These are phyloP conservation scores for Saprolegnia diclina DNA, from an alignment of 352 stramenopile species.

Conservation along the genomic window DNA sequence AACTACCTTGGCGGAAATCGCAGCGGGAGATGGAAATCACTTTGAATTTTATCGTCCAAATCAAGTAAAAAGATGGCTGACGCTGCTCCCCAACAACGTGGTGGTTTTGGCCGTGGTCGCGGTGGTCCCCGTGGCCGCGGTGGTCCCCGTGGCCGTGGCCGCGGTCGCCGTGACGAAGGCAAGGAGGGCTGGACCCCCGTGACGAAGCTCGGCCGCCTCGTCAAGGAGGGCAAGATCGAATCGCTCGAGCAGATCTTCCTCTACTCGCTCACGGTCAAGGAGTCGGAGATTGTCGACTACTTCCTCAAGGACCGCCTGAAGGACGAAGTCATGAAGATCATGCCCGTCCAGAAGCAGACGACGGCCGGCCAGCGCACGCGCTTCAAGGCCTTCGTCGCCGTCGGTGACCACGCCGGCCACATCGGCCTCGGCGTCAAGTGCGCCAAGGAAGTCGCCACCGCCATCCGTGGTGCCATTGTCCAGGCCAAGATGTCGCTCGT, in stretches of 20 bases:
- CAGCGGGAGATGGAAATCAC: slow-evolving; percentile 26
- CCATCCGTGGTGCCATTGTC: slow-evolving; percentile 99
- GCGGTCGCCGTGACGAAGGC: slow-evolving; percentile 83
- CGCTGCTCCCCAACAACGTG: slow-evolving; percentile 65
- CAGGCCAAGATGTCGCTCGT: slow-evolving; percentile 98
- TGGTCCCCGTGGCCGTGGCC: slow-evolving; percentile 70
- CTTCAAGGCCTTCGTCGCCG: slow-evolving; percentile 99
- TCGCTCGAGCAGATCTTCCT: slow-evolving; percentile 99
- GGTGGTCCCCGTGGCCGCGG: slow-evolving; percentile 76
- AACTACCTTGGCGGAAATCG: slow-evolving; percentile 23
- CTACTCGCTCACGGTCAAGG: slow-evolving; percentile 99
- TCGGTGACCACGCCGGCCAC: slow-evolving; percentile 98
- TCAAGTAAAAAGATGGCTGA: slow-evolving; percentile 75
- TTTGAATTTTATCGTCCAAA: slow-evolving; percentile 54
- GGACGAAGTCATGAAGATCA: slow-evolving; percentile 99
- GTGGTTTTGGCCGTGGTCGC: slow-evolving; percentile 90
- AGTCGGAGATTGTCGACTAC: slow-evolving; percentile 99
- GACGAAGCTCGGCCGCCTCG: slow-evolving; percentile 99
- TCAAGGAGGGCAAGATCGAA: slow-evolving; percentile 99
- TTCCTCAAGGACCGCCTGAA: slow-evolving; percentile 98
- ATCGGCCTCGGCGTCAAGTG: slow-evolving; percentile 99
- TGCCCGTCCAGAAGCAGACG: slow-evolving; percentile 99
- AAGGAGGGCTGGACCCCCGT: slow-evolving; percentile 98
- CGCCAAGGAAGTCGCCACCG: slow-evolving; percentile 97
- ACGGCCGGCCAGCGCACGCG: slow-evolving; percentile 98